phyloP scores from a whole-genome alignment of 75 land plant genomes.

The Gnetum montanum region DNA sequence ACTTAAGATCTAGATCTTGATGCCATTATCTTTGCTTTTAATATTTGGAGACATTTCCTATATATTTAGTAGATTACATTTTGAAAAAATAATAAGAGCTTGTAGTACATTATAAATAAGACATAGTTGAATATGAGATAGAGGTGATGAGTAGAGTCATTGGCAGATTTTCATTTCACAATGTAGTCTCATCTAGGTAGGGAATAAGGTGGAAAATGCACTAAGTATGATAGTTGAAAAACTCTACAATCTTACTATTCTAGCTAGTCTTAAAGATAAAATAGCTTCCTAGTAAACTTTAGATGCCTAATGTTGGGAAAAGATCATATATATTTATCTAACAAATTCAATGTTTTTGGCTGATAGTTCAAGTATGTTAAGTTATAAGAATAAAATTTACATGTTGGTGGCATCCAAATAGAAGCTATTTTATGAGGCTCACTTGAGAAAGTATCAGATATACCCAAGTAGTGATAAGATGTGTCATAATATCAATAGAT shows the following conservation, averaged over 20 bases:
- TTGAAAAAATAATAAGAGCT: not conserved
- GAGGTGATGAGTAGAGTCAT: not conserved
- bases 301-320: not conserved
- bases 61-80: not conserved
- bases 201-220: not conserved
- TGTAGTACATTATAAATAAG: not conserved
- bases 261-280: too few species aligned
- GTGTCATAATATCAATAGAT: not conserved
- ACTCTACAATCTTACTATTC: too few species aligned
- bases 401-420: not conserved
- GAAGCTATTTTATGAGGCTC: not conserved
- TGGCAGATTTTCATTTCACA: not conserved
- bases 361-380: not conserved
- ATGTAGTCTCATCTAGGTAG: not conserved
- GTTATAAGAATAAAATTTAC: not conserved
- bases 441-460: not conserved
- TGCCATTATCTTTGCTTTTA: not conserved
- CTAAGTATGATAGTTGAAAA: not conserved
- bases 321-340: not conserved
- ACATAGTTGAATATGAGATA: not conserved
- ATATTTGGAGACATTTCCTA: not conserved
- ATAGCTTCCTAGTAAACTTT: not conserved
- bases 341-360: not conserved
- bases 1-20: not conserved
- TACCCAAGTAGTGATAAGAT: not conserved